Percentiles rank a stretch among this genome's conserved stretches.
Conservation (phyloP, 257 asterid genomes). For the Hygrophila difformis region DNA sequence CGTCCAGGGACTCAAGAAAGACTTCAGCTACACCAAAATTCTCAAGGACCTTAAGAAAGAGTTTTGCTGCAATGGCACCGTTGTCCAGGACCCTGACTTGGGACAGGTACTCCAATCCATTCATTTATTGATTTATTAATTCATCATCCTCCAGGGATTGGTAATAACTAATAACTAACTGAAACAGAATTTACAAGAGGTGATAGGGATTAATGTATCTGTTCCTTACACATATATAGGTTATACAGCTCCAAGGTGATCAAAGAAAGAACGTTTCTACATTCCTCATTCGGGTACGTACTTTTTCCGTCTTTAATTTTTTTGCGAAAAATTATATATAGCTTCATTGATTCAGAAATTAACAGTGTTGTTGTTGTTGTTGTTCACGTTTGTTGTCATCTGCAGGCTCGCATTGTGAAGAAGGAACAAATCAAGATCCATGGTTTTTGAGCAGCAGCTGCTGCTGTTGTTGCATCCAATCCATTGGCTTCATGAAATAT, state of each 20-base stretch:
- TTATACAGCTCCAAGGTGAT: constrained; percentile 56
- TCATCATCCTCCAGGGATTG: no score
- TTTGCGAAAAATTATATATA: no score
- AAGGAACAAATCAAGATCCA: constrained; percentile 76
- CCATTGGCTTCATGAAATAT: no score
- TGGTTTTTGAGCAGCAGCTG: constrained; percentile 59
- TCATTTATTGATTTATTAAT: no score
- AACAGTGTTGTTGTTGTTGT: not conserved
- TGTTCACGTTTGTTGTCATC: not conserved
- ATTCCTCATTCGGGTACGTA: constrained; percentile 38
- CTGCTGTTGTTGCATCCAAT: no score
- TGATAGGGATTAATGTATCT: no score
- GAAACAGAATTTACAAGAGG: no score
- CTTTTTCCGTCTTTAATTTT: not conserved
- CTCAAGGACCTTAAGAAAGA: constrained; percentile 83
- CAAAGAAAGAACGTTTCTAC: constrained; percentile 53
- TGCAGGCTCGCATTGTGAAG: constrained; percentile 74
- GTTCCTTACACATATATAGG: no score
- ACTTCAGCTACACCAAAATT: constrained; percentile 69
- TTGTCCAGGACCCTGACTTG: constrained; percentile 73
- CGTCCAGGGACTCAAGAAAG: constrained; percentile 76
- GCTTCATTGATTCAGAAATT: no score
- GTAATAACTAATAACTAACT: no score
- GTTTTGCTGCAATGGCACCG: constrained; percentile 88
- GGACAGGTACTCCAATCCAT: constrained; percentile 51